These are phyloP conservation scores for Moniliella sp. DNA, from an alignment of 1,284 basidiomycete genomes.

Conservation along the genomic window DNA sequence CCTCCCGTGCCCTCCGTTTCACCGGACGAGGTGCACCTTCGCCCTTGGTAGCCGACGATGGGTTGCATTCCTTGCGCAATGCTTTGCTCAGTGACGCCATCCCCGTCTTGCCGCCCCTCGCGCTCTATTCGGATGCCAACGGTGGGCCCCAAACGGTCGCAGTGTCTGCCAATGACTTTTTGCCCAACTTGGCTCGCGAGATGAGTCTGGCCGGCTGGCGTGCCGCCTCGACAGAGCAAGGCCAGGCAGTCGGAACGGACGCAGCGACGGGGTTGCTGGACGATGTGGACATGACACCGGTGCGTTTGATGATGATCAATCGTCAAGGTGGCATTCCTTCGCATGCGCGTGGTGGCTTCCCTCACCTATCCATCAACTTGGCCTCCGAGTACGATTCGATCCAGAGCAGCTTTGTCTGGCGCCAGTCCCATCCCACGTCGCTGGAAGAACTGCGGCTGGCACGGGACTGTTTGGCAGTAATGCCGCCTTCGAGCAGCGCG, in stretches of 20 bases:
- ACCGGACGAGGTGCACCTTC: no score
- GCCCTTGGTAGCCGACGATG: slow-evolving; percentile 44
- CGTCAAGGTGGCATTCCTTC: slow-evolving; percentile 90
- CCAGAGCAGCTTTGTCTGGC: slow-evolving; percentile 70
- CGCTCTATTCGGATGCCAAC: slow-evolving; percentile 53
- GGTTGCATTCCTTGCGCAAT: slow-evolving; percentile 59
- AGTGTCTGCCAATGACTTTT: slow-evolving; percentile 68
- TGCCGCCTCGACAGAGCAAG: no score
- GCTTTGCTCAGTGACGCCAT: slow-evolving; percentile 80
- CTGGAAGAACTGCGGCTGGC: slow-evolving; percentile 71
- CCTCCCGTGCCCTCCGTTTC: no score
- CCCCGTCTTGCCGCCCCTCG: slow-evolving; percentile 81
- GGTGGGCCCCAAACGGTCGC: slow-evolving; percentile 49
- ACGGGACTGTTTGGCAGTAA: slow-evolving; percentile 64
- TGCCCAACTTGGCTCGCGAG: slow-evolving; percentile 64
- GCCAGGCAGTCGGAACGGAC: no score
- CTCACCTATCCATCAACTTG: slow-evolving; percentile 87
- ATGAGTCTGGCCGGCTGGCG: slow-evolving; percentile 39
- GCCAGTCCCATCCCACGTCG: slow-evolving; percentile 57
- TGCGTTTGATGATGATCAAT: slow-evolving; percentile 92
- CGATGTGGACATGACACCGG: slow-evolving; percentile 37
- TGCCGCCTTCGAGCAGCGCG: slow-evolving; percentile 78
- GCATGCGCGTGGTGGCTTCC: slow-evolving; percentile 76
- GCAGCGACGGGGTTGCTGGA: no score
- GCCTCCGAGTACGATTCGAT: slow-evolving; percentile 71